These are phyloP conservation scores for Nicotiana undulata DNA, from an alignment of 257 asterid genomes.

Conservation along the genomic window DNA sequence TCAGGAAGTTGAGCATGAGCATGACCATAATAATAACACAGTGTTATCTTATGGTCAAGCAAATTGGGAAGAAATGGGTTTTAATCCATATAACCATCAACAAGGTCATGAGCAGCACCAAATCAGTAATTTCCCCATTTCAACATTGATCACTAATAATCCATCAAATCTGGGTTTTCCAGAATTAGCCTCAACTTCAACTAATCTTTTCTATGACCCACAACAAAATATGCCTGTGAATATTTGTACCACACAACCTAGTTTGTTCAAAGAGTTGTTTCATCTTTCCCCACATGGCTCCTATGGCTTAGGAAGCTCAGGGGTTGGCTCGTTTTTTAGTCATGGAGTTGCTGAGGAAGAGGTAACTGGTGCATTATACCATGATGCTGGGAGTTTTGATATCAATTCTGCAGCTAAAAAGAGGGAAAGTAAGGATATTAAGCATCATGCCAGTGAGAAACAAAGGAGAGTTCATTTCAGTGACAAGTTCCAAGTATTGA, in stretches of 20 bases:
- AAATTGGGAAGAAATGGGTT: conserved; percentile 43
- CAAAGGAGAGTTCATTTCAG: conserved; percentile 64
- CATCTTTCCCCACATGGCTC: conserved; percentile 52
- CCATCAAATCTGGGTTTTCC: conserved; percentile 17
- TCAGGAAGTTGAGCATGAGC: conserved; percentile 25
- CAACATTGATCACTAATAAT: conserved; percentile 35
- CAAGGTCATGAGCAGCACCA: neutral
- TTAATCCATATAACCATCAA: conserved; percentile 15
- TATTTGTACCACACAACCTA: conserved; percentile 59
- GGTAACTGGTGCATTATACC: conserved; percentile 36
- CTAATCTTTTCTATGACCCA: conserved; percentile 43
- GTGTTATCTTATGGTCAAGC: conserved; percentile 19
- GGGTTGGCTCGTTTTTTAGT: conserved; percentile 34
- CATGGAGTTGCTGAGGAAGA: conserved; percentile 46
- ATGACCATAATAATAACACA: neutral
- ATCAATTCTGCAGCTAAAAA: conserved; percentile 31
- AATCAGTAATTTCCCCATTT: conserved; percentile 10
- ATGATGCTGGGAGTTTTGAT: conserved; percentile 41
- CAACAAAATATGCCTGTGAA: conserved; percentile 40
- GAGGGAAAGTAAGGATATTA: conserved; percentile 44
- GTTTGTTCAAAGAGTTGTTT: conserved; percentile 61
- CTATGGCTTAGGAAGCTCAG: conserved; percentile 28
- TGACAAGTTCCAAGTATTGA: conserved; percentile 50
- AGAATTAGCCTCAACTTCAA: conserved; percentile 17
- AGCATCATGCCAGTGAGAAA: conserved; percentile 73